These are phyloP conservation scores for Tolypocladium paradoxum DNA, from an alignment of 2,329 filamentous ascomycete genomes.

Conservation along the genomic window DNA sequence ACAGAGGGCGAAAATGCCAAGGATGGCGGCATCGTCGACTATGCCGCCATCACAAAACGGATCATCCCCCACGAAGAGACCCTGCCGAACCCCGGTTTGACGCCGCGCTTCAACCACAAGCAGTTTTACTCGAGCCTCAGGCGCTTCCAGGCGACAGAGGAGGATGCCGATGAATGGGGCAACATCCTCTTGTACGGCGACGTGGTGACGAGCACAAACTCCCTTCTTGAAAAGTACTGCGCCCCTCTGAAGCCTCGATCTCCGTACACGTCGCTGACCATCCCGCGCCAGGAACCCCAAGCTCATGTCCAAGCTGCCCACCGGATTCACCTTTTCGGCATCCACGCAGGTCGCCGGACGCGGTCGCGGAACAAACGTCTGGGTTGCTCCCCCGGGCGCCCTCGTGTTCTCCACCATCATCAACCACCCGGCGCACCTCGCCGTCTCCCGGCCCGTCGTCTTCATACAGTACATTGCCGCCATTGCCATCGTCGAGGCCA, in stretches of 20 bases:
- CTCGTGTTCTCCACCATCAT: constrained; percentile 85
- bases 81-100: constrained; percentile 60
- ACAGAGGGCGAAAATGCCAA: constrained; percentile 11
- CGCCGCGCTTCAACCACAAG: constrained; percentile 77
- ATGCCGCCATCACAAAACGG: constrained; percentile 60
- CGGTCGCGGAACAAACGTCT: constrained; percentile 84
- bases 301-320: constrained; percentile 64
- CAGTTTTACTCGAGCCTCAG: constrained; percentile 64
- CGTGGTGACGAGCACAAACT: constrained; percentile 89
- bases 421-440: constrained; percentile 67
- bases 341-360: constrained; percentile 81
- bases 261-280: neutral
- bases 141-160: constrained; percentile 48
- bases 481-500: constrained; percentile 74
- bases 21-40: constrained; percentile 58
- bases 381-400: constrained; percentile 80
- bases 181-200: constrained; percentile 75
- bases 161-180: constrained; percentile 60
- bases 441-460: constrained; percentile 65
- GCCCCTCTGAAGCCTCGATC: neutral
- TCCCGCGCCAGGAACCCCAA: constrained; percentile 53
- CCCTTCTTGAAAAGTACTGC: constrained; percentile 72
- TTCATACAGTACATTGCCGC: constrained; percentile 92
- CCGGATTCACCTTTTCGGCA: constrained; percentile 79
- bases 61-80: constrained; percentile 60